phyloP scores from a whole-genome alignment of 371 early-diverging fungal genomes.

The Apophysomyces ossiformis region DNA sequence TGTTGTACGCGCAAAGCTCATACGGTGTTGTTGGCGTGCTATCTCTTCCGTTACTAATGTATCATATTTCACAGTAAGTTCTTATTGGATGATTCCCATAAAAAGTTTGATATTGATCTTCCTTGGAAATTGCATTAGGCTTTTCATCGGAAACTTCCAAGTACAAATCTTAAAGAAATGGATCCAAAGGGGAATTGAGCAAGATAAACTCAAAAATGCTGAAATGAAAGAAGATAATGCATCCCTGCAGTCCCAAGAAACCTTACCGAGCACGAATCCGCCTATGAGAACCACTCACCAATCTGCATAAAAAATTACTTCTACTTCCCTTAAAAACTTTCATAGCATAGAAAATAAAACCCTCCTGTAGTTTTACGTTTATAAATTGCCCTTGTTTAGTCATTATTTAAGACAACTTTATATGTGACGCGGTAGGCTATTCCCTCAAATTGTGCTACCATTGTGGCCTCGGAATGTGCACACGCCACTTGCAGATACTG shows the following conservation, averaged over 20 bases:
- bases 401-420: too few relatives aligned
- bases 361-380: too few relatives aligned
- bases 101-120: background rate
- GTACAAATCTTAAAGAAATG: conserved; percentile 62
- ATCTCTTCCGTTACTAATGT: conserved; percentile 71
- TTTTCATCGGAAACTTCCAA: conserved; percentile 70
- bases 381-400: too few relatives aligned
- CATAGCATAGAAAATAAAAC: too few relatives aligned
- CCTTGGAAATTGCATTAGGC: conserved; percentile 15
- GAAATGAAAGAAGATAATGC: background rate
- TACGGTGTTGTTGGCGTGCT: conserved; percentile 62
- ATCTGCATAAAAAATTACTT: too few relatives aligned
- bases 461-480: too few relatives aligned
- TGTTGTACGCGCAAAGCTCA: conserved; percentile 56
- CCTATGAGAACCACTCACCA: too few relatives aligned
- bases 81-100: background rate
- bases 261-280: background rate
- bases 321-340: too few relatives aligned
- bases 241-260: background rate
- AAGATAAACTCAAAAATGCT: background rate
- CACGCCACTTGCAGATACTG: too few relatives aligned
- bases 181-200: conserved; percentile 37
- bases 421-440: too few relatives aligned
- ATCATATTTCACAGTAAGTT: conserved; percentile 75
- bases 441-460: too few relatives aligned